phyloP scores from a whole-genome alignment of 371 early-diverging fungal genomes.

The Thermomucor indicae-seudaticae region DNA sequence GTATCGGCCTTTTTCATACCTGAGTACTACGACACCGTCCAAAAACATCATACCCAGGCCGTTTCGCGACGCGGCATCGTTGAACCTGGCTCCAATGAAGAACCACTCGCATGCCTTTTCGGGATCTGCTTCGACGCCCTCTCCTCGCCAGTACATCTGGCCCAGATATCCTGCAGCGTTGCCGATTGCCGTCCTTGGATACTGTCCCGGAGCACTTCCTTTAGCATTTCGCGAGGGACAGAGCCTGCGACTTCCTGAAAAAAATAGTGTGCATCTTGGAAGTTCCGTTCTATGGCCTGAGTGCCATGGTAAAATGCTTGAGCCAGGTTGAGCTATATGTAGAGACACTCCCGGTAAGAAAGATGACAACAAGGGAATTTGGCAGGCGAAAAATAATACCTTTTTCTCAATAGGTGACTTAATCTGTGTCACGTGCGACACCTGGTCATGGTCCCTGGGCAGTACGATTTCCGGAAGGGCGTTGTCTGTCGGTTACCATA shows the following conservation, averaged over 20 bases:
- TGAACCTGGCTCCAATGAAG: constrained; percentile 55
- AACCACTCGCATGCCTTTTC: constrained; percentile 75
- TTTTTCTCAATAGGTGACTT: constrained; percentile 60
- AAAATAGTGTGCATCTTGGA: constrained; percentile 57
- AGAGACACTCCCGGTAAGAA: too few relatives aligned
- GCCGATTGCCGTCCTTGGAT: constrained; percentile 41
- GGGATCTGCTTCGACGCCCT: constrained; percentile 65
- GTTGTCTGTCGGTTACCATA: constrained; percentile 24
- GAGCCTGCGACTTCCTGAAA: constrained; percentile 44
- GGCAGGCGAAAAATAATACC: too few relatives aligned
- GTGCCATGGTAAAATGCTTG: constrained; percentile 80
- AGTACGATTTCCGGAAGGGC: too few relatives aligned
- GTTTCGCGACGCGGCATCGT: constrained; percentile 62
- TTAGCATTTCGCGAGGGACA: constrained; percentile 15
- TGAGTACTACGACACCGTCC: constrained; percentile 59
- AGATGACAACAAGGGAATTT: too few relatives aligned
- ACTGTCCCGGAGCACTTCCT: constrained; percentile 12
- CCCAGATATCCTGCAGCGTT: constrained; percentile 81
- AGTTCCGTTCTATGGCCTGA: constrained; percentile 60
- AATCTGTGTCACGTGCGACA: constrained; percentile 67
- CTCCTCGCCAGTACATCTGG: constrained; percentile 91
- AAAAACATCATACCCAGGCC: constrained; percentile 79
- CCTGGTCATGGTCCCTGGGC: too few relatives aligned
- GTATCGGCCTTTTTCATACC: constrained; percentile 17
- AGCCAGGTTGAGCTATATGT: constrained; percentile 61